phyloP scores from a whole-genome alignment of 2,329 filamentous ascomycete genomes.

The Colletotrichum endophyticum region DNA sequence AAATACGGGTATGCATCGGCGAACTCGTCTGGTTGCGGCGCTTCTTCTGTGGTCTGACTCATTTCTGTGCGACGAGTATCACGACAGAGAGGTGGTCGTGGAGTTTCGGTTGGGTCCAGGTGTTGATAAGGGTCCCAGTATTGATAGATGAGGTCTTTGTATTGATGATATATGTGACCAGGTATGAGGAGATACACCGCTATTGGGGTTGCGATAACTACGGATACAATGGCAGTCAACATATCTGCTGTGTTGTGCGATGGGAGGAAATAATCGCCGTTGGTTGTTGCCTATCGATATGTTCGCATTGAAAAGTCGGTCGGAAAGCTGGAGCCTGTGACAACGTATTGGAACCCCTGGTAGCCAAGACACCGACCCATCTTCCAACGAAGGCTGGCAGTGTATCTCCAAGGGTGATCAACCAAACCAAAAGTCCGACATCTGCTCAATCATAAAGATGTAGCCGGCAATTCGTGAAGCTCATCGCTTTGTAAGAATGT shows the following conservation, averaged over 20 bases:
- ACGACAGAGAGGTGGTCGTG: not conserved
- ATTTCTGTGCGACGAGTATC: not conserved
- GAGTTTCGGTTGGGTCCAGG: not conserved
- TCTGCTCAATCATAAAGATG: not conserved
- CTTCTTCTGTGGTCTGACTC: not conserved
- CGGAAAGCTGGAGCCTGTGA: not conserved
- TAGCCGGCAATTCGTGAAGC: not conserved
- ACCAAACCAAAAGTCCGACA: not conserved
- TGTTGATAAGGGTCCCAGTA: not conserved
- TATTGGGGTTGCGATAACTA: not conserved
- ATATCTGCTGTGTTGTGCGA: not conserved
- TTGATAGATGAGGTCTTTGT: not conserved
- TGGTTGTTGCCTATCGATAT: not conserved
- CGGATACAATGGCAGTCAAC: not conserved
- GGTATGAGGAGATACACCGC: not conserved
- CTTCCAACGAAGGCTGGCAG: not conserved
- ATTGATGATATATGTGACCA: not conserved
- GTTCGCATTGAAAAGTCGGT: not conserved
- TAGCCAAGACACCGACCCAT: not conserved
- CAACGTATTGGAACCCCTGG: not conserved
- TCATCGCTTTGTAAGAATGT: not conserved
- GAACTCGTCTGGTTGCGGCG: not conserved
- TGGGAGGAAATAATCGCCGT: not conserved
- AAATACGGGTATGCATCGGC: not conserved
- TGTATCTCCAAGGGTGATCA: not conserved